Base-by-base conservation (phyloP, 83 land plant genomes). In the Diphasiastrum complanatum region DNA sequence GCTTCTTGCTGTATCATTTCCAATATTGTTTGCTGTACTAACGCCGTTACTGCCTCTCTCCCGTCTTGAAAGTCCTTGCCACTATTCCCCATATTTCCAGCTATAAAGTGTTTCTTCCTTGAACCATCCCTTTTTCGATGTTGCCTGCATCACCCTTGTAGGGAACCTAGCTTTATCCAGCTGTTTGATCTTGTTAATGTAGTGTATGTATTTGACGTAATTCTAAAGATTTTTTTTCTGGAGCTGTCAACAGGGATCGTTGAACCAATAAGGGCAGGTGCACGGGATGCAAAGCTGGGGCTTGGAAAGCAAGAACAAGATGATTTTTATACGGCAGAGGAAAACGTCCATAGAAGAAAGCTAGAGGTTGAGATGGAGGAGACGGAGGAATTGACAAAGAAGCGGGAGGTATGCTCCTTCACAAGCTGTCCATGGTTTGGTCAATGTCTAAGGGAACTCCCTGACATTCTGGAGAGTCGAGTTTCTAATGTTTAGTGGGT, bases 291-390 rank as follows among this genome's bases (percentile, higher is more conserved):
- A 57, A 95, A 82, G 57, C 75, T 95, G 32, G 99, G 99, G 25
- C 63, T 95, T 35, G 99, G 99, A 27, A 89, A 95, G 50, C 97
- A 95, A 82, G 99, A 95, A 60, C 82, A 95, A 66, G 99, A 95
- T 79, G 99, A 95, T 66, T 89, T 66, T 57, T 93, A 84, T 32
- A 95, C 99, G 2, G 70, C 91, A 20, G 99, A 83, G 63, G 99
- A 82, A 72, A 95, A 86, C 64, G 76, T 89, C 19, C 99, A 95
- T 68, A 74, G 99, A 27, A 89, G 51, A 45, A 89, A 82, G 65
- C 81, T 95, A 37, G 89, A 95, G 45, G 72, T 89, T 57, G 99
- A 95, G 75, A 2, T 89, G 14, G 86, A 85, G 57, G 96, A 89
- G 50, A 89, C 86, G 36, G 96, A 84, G 61, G 99, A 95, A 50